These are phyloP conservation scores for Termitomyces sp. DNA, from an alignment of 768 basidiomycete genomes.

Conservation along the genomic window DNA sequence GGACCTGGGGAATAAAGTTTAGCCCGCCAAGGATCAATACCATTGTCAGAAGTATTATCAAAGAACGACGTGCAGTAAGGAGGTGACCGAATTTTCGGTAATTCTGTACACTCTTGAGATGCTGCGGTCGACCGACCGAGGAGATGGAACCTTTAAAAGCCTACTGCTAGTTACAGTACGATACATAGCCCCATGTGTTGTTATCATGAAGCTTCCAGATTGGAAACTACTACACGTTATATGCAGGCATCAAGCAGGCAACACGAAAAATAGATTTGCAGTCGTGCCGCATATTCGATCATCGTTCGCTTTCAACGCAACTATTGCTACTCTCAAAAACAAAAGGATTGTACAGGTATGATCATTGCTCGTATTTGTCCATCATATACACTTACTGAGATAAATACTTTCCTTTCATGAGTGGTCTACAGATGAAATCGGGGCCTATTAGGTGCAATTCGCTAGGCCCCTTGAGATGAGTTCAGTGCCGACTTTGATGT, in stretches of 20 bases:
- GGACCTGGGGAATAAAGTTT: too few species aligned
- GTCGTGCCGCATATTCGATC: too few species aligned
- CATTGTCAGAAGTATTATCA: constrained; percentile 47
- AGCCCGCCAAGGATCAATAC: constrained; percentile 47
- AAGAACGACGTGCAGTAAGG: constrained; percentile 53
- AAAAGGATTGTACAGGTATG: background rate
- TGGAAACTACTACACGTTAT: too few species aligned
- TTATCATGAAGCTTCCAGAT: too few species aligned
- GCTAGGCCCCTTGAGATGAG: background rate
- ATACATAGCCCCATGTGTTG: too few species aligned
- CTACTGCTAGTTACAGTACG: too few species aligned
- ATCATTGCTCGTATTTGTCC: background rate
- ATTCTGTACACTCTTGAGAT: constrained; percentile 47
- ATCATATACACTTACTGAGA: background rate
- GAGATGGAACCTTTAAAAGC: too few species aligned
- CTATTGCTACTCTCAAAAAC: background rate
- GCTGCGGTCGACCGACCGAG: too few species aligned
- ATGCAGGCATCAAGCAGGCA: too few species aligned
- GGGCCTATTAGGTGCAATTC: background rate
- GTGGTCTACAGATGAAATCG: background rate
- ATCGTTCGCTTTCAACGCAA: background rate
- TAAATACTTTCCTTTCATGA: background rate
- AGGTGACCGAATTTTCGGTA: constrained; percentile 47
- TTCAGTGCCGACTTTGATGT: constrained; percentile 7
- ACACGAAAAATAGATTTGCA: too few species aligned